Evolutionary conservation across 164 flowering plant species (phyloP).

Genomic region (Berberis vulgaris): DNA sequence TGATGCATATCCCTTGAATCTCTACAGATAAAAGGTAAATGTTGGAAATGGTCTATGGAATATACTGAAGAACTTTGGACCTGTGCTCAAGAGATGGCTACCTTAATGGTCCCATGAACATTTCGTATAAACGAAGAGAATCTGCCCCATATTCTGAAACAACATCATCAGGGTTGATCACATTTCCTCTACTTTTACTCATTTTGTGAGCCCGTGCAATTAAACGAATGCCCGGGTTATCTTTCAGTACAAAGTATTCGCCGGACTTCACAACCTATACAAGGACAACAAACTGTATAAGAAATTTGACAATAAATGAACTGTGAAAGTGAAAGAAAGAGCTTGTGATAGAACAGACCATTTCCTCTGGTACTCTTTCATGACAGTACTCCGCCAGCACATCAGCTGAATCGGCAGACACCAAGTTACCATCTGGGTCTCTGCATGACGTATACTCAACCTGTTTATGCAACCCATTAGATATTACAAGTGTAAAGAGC

Average conservation of each 20-base stretch:
- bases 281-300: not conserved
- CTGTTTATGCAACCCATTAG: conserved; percentile 28
- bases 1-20: not conserved
- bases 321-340: conserved; percentile 1
- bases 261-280: conserved; percentile 75
- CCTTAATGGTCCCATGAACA: conserved; percentile 95
- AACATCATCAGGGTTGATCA: conserved; percentile 91
- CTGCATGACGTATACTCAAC: conserved; percentile 70
- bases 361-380: conserved; percentile 68
- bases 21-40: not conserved
- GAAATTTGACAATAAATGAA: conserved; percentile 1
- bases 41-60: not conserved
- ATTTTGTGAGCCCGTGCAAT: conserved; percentile 83
- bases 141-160: conserved; percentile 90
- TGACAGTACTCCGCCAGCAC: conserved; percentile 29
- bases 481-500: conserved; percentile 16
- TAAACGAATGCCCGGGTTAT: conserved; percentile 60
- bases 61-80: not conserved
- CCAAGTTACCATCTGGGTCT: conserved; percentile 52
- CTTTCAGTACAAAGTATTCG: conserved; percentile 75
- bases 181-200: conserved; percentile 99
- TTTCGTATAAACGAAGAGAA: conserved; percentile 95
- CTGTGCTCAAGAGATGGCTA: conserved; percentile 4
- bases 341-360: conserved; percentile 30
- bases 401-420: conserved; percentile 61